Percentiles rank a stretch among this genome's conserved stretches.
Conservation (phyloP, 2,329 filamentous ascomycete genomes). For the Penicillium glabrum region DNA sequence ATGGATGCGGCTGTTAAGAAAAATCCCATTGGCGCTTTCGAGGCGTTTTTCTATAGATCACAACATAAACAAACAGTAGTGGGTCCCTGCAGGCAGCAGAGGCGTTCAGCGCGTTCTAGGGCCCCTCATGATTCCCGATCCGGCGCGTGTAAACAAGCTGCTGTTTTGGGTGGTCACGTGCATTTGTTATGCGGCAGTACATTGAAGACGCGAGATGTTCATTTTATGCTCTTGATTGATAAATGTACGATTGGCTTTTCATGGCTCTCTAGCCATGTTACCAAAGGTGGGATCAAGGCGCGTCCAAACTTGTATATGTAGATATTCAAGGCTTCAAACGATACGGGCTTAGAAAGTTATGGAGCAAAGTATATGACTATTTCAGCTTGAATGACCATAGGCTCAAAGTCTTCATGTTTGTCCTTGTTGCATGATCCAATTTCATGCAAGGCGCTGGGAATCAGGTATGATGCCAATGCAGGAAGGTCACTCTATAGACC, state of each 20-base stretch:
- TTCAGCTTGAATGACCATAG: too few relatives aligned
- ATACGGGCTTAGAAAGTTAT: too few relatives aligned
- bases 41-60: slow-evolving; percentile 19
- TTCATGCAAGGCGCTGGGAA: too few relatives aligned
- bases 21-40: slow-evolving; percentile 11
- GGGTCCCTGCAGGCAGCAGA: slow-evolving; percentile 21
- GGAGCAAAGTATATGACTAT: too few relatives aligned
- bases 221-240: neutral
- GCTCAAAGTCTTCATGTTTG: too few relatives aligned
- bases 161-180: slow-evolving; percentile 22
- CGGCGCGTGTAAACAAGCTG: slow-evolving; percentile 23
- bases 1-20: neutral
- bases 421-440: too few relatives aligned
- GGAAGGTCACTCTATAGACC: neutral
- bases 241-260: too few relatives aligned
- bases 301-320: neutral
- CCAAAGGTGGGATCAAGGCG: neutral
- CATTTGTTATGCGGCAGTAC: neutral
- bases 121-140: slow-evolving; percentile 14
- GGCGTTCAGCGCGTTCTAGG: slow-evolving; percentile 15
- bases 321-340: neutral
- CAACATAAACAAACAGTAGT: slow-evolving; percentile 28
- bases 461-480: too few relatives aligned
- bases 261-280: neutral
- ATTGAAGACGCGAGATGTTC: neutral